Evolutionary conservation across 2,329 filamentous ascomycete genomes (phyloP), one percentile per base, ranked within the genome.

Genomic region (Ceratocystis albifundus): DNA sequence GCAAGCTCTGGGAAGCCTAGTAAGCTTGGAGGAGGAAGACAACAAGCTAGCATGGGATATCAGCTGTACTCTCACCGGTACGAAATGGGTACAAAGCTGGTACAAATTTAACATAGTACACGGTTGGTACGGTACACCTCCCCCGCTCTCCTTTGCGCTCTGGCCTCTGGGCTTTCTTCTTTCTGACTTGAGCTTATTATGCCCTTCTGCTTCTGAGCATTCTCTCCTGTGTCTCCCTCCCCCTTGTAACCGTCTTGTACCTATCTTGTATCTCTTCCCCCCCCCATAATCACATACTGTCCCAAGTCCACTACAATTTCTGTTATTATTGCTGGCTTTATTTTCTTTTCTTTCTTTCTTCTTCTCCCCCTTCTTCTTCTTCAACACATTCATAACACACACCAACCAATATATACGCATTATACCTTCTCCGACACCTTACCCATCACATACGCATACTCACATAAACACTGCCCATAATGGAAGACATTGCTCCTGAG

Each of bases 401-500:
- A 36, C 32, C 50, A n/a, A 36, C 32, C 50, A n/a, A 7, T 12
- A 22, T n/a, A 63, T 61, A 48, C 46, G 20, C 46, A 25, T 22
- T 8, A n/a, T n/a, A n/a, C n/a, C n/a, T 67, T 68, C 22, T 50
- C 57, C 65, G 67, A 70, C 69, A 70, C 72, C 73, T 71, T 70
- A 71, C 71, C 71, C 71, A 71, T 71, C 70, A 71, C 70, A 68
- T 70, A 69, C 71, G 70, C 65, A 50, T 67, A 68, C 61, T 61
- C 70, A 66, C 65, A 68, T 41, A 64, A 8, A 67, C 59, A 69
- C 62, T 48, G 68, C 69, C 74, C 83, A 53, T 70, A 79, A 97
- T 97, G 94, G 94, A 97, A 76, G 94, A 97, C 79, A 96, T 99
- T 76, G 90, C 92, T 72, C 89, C 90, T 76, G 92, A 96, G 79